These are phyloP conservation scores for Cystobasidiopsis lactophilus DNA, from an alignment of 768 basidiomycete genomes.

Conservation along the genomic window DNA sequence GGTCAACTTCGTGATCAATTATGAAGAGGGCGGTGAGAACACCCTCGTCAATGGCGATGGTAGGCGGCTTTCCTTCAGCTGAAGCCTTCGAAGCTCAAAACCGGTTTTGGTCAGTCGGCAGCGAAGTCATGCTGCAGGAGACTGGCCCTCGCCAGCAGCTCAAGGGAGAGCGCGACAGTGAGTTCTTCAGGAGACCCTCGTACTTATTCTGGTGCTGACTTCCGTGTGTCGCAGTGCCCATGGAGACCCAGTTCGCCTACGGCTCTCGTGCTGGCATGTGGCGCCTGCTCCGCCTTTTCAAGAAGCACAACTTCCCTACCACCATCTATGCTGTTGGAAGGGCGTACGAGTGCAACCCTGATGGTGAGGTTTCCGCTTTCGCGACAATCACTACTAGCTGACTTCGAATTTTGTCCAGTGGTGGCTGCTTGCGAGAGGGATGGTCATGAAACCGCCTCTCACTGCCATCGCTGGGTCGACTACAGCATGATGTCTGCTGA, in stretches of 20 bases:
- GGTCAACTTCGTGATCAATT: conserved; percentile 13
- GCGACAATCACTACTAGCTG: too few species aligned
- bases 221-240: background rate
- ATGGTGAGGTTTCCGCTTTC: too few species aligned
- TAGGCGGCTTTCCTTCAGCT: conserved; percentile 3
- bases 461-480: conserved; percentile 16
- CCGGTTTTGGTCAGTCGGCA: background rate
- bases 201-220: background rate
- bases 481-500: background rate
- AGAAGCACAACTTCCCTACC: conserved; percentile 18
- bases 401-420: too few species aligned
- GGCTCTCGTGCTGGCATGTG: conserved; percentile 21
- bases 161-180: background rate
- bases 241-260: conserved; percentile 20
- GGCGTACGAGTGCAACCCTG: conserved; percentile 19
- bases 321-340: conserved; percentile 22
- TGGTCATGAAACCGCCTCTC: conserved; percentile 5
- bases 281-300: conserved; percentile 19
- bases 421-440: conserved; percentile 4
- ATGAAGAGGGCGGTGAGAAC: conserved; percentile 14
- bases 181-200: background rate
- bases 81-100: background rate
- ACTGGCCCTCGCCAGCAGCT: background rate
- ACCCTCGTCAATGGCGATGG: conserved; percentile 11
- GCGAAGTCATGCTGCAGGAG: background rate